Evolutionary conservation across 2,329 filamentous ascomycete species (phyloP).

Genomic region (Verticillium longisporum): DNA sequence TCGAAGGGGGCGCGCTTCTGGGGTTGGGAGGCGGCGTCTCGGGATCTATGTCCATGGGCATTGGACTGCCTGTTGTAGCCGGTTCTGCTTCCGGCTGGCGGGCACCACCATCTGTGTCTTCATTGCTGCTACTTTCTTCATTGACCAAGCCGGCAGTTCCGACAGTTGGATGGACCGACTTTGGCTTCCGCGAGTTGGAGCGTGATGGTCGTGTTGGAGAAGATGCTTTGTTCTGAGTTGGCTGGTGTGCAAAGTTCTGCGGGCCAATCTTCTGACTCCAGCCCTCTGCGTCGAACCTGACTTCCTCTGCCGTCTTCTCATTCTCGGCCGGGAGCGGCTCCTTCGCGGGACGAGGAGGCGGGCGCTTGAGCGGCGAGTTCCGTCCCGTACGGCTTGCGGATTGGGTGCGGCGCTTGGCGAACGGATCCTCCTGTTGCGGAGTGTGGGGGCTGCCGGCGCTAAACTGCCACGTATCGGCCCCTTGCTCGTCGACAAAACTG

Average conservation of each 20-base stretch:
- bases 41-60: slow-evolving; percentile 61
- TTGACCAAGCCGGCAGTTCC: slow-evolving; percentile 38
- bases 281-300: slow-evolving; percentile 41
- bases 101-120: slow-evolving; percentile 27
- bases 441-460: slow-evolving; percentile 35
- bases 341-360: not conserved
- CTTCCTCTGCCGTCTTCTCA: slow-evolving; percentile 9
- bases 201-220: slow-evolving; percentile 39
- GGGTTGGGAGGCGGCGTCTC: slow-evolving; percentile 26
- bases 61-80: slow-evolving; percentile 36
- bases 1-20: slow-evolving; percentile 1
- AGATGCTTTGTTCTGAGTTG: slow-evolving; percentile 26
- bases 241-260: slow-evolving; percentile 45
- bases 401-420: slow-evolving; percentile 27
- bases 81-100: slow-evolving; percentile 23
- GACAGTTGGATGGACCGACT: slow-evolving; percentile 44
- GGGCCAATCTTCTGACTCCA: slow-evolving; percentile 49
- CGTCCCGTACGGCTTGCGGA: slow-evolving; percentile 33
- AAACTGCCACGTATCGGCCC: slow-evolving; percentile 40
- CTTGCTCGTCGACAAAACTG: slow-evolving; percentile 46
- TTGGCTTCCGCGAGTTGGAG: slow-evolving; percentile 50
- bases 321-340: not conserved
- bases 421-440: slow-evolving; percentile 15
- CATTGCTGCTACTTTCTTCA: slow-evolving; percentile 38
- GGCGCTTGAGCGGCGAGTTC: slow-evolving; percentile 27